Evolutionary conservation across 176 grass and related monocot genomes (phyloP).

Genomic region (Elaeis guineensis): DNA sequence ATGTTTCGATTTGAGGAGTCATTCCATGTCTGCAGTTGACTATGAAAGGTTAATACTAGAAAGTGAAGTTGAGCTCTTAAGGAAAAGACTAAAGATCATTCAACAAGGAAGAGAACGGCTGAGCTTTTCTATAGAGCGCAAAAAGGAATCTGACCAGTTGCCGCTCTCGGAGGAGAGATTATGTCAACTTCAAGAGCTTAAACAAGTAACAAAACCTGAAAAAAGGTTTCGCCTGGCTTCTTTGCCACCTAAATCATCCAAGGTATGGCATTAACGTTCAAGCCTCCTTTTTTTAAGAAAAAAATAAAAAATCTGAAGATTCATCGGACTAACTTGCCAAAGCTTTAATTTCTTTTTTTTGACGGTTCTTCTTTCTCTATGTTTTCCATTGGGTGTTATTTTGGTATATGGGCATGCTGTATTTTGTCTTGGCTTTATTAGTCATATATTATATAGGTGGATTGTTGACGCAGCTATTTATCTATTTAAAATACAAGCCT

Average conservation of each 20-base stretch:
- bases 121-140: slow-evolving; percentile 32
- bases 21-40: slow-evolving; percentile 17
- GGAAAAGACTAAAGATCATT: slow-evolving; percentile 59
- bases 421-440: too few species aligned
- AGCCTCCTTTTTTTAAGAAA: too few species aligned
- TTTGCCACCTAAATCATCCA: slow-evolving; percentile 6
- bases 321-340: too few species aligned
- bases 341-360: too few species aligned
- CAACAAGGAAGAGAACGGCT: slow-evolving; percentile 73
- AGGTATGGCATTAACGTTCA: background rate
- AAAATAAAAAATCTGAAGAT: too few species aligned
- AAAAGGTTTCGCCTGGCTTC: slow-evolving; percentile 20
- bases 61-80: slow-evolving; percentile 58
- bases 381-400: too few species aligned
- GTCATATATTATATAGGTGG: too few species aligned
- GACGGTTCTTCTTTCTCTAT: too few species aligned
- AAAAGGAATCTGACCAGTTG: slow-evolving; percentile 42
- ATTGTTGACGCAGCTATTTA: too few species aligned
- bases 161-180: slow-evolving; percentile 72
- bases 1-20: slow-evolving; percentile 31
- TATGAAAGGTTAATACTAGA: slow-evolving; percentile 37
- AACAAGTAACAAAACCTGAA: slow-evolving; percentile 41
- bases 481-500: too few species aligned
- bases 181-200: slow-evolving; percentile 66
- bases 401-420: too few species aligned